These are phyloP conservation scores for Fusarium floridanum DNA, from an alignment of 2,329 filamentous ascomycete species.

Conservation along the genomic window DNA sequence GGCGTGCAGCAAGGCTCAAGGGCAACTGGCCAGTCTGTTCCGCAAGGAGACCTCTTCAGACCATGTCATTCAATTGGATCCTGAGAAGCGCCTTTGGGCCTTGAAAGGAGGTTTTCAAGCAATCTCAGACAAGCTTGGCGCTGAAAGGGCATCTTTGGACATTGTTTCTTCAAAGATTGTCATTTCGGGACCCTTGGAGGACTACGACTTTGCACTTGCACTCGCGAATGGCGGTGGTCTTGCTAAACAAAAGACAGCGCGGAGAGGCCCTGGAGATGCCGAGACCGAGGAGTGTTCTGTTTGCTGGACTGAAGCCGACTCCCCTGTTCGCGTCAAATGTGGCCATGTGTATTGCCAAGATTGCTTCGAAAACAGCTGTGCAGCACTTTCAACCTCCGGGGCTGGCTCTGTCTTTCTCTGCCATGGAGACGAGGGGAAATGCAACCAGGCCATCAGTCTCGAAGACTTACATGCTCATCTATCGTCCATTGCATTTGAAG, in stretches of 20 bases:
- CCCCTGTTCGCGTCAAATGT: conserved; percentile 52
- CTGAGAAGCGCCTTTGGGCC: conserved; percentile 47
- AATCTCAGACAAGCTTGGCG: conserved; percentile 44
- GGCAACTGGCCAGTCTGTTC: neutral
- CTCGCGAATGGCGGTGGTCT: neutral
- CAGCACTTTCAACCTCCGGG: neutral
- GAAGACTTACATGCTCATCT: conserved; percentile 41
- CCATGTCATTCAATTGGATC: conserved; percentile 46
- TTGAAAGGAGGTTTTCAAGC: conserved; percentile 50
- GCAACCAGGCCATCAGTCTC: conserved; percentile 43
- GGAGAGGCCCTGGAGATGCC: neutral
- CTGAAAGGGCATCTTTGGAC: conserved; percentile 48
- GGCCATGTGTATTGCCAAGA: conserved; percentile 57
- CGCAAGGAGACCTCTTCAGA: neutral
- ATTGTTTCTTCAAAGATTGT: conserved; percentile 50
- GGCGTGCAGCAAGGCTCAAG: neutral
- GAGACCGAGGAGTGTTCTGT: conserved; percentile 43
- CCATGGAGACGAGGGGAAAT: neutral
- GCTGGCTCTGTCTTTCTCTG: neutral
- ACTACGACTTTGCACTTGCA: accelerated
- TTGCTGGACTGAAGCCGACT: conserved; percentile 54
- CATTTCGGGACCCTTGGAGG: conserved; percentile 42
- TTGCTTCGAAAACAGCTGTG: conserved; percentile 53
- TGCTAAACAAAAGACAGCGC: neutral
- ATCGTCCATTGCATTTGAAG: conserved; percentile 48